These are phyloP conservation scores for Sphagnum tenellum DNA, from an alignment of 225 moss, liverwort and hornwort genomes.

Conservation along the genomic window DNA sequence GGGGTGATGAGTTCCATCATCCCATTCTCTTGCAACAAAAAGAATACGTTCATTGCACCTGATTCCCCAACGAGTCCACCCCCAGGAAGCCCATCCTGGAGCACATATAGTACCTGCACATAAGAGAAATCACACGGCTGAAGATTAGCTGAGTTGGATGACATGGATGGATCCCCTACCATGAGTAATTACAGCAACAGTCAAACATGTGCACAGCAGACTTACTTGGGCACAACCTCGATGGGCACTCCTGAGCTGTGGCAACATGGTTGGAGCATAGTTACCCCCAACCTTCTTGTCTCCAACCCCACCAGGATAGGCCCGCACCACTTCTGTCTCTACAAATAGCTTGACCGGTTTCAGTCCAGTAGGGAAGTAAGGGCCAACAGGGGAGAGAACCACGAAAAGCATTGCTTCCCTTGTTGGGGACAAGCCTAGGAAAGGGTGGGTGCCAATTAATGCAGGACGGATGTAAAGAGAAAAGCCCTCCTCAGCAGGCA, in stretches of 20 bases:
- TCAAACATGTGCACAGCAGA: neutral
- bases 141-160: too few relatives aligned
- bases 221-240: slow-evolving; percentile 63
- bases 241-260: slow-evolving; percentile 38
- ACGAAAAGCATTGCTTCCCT: slow-evolving; percentile 59
- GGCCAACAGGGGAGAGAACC: slow-evolving; percentile 72
- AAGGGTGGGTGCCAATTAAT: slow-evolving; percentile 72
- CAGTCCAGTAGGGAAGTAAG: slow-evolving; percentile 66
- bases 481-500: slow-evolving; percentile 73
- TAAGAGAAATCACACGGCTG: neutral
- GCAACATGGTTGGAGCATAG: slow-evolving; percentile 63
- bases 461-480: slow-evolving; percentile 80
- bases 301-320: slow-evolving; percentile 76
- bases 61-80: slow-evolving; percentile 74
- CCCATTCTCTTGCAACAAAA: slow-evolving; percentile 51
- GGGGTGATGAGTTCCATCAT: slow-evolving; percentile 74
- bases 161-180: too few relatives aligned
- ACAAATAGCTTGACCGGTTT: slow-evolving; percentile 63
- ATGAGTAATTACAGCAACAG: too few relatives aligned
- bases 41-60: slow-evolving; percentile 85
- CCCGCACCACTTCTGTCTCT: slow-evolving; percentile 66
- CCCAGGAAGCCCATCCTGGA: slow-evolving; percentile 50
- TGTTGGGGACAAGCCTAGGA: slow-evolving; percentile 67
- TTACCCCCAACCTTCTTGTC: slow-evolving; percentile 78
- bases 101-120: slow-evolving; percentile 56